Percentiles rank a stretch among this genome's conserved stretches.
Conservation (phyloP, 306 rosid genomes). For the Fragaria ananassa region DNA sequence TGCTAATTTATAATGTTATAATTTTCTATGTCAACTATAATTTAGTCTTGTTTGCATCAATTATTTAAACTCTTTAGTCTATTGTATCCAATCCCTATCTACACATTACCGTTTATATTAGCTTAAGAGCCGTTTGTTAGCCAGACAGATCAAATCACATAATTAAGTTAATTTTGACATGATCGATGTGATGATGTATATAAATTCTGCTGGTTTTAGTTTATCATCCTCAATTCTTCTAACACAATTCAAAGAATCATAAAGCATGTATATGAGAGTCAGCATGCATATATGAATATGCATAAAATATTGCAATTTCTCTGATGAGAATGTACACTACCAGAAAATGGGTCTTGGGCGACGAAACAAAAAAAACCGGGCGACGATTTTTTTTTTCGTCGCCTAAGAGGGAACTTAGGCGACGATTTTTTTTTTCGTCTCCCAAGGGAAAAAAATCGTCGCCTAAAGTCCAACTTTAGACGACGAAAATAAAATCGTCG, state of each 20-base stretch:
- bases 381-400: no score
- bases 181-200: neutral
- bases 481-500: no score
- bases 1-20: neutral
- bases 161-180: neutral
- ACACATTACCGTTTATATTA: neutral
- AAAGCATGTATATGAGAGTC: neutral
- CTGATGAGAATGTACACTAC: neutral
- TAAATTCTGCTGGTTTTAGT: neutral
- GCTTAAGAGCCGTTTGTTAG: neutral
- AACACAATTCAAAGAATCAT: neutral
- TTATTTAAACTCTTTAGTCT: neutral
- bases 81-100: neutral
- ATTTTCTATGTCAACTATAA: neutral
- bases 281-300: neutral
- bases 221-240: neutral
- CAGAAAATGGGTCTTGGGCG: no score
- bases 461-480: no score
- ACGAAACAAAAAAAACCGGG: no score
- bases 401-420: no score
- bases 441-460: no score
- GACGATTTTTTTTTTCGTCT: no score
- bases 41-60: constrained; percentile 2
- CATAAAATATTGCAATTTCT: neutral
- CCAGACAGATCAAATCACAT: neutral